A percentile compares a stretch with the other conserved stretches of the same genome.
These are phyloP conservation scores for Amanita exitialis DNA, from an alignment of 768 basidiomycete species.

Conservation along the genomic window DNA sequence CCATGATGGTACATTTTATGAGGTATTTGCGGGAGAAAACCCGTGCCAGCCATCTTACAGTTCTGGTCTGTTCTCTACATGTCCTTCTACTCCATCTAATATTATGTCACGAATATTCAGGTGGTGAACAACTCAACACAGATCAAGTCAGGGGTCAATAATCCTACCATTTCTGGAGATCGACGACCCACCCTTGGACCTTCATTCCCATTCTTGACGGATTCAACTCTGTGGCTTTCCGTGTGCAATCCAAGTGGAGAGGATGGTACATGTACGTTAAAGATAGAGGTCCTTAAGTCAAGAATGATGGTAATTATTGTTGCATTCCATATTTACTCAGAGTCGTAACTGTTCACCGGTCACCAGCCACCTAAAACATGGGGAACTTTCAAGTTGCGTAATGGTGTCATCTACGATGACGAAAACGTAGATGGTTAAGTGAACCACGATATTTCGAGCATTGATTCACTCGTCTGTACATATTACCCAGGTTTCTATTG, in stretches of 20 bases:
- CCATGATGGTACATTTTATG: constrained; percentile 66
- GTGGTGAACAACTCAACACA: constrained; percentile 49
- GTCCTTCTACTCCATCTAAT: background rate
- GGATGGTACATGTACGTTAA: background rate
- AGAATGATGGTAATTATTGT: background rate
- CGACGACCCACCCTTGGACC: constrained; percentile 66
- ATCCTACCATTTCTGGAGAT: constrained; percentile 16
- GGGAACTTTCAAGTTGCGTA: background rate
- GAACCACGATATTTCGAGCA: background rate
- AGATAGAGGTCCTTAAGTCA: background rate
- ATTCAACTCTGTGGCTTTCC: constrained; percentile 66
- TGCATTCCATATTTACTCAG: background rate
- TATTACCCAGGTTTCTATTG: background rate
- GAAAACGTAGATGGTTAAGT: background rate
- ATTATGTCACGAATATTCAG: constrained; percentile 21
- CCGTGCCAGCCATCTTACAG: constrained; percentile 29
- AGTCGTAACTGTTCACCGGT: background rate
- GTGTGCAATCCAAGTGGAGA: background rate
- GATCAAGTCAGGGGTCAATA: constrained; percentile 10
- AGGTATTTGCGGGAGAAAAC: constrained; percentile 45
- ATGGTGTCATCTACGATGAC: background rate
- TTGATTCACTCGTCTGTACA: background rate
- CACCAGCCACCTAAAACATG: background rate
- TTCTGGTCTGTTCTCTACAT: constrained; percentile 35
- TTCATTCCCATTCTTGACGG: constrained; percentile 63